phyloP scores from a whole-genome alignment of 2,329 filamentous ascomycete genomes.

The Verticillium zaregamsianum region DNA sequence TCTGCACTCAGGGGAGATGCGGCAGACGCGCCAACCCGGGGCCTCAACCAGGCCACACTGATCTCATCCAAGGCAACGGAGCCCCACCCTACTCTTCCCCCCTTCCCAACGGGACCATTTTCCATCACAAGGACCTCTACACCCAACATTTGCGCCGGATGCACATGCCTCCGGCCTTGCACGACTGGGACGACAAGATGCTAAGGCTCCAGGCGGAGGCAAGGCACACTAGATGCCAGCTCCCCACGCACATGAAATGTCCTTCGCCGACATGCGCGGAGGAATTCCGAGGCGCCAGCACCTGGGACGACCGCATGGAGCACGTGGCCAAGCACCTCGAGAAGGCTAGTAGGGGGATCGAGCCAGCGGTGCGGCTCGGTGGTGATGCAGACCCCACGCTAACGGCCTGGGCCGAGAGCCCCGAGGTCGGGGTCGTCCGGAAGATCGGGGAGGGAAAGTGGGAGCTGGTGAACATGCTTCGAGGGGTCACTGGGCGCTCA shows the following conservation, averaged over 20 bases:
- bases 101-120: conserved; percentile 43
- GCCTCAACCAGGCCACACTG: not conserved
- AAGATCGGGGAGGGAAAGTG: conserved; percentile 19
- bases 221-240: conserved; percentile 52
- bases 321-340: conserved; percentile 82
- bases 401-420: conserved; percentile 32
- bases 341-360: conserved; percentile 30
- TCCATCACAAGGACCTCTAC: conserved; percentile 91
- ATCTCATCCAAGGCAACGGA: too few relatives aligned
- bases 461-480: conserved; percentile 27
- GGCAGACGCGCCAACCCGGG: conserved; percentile 24
- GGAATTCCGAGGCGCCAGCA: conserved; percentile 56
- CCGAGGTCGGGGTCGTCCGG: conserved; percentile 32
- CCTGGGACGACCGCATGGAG: conserved; percentile 83
- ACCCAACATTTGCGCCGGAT: conserved; percentile 84
- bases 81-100: not conserved
- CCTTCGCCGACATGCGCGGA: conserved; percentile 55
- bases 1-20: conserved; percentile 65
- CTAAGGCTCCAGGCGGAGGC: conserved; percentile 55
- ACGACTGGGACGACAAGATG: conserved; percentile 49
- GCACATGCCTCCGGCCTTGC: conserved; percentile 56
- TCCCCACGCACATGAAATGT: conserved; percentile 59
- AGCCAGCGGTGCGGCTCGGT: conserved; percentile 31
- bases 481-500: not conserved
- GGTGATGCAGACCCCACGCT: conserved; percentile 31